Percentiles rank a stretch among this genome's conserved stretches.
These are phyloP conservation scores for Zea luxurians DNA, from an alignment of 176 grass and related monocot species.

Conservation along the genomic window DNA sequence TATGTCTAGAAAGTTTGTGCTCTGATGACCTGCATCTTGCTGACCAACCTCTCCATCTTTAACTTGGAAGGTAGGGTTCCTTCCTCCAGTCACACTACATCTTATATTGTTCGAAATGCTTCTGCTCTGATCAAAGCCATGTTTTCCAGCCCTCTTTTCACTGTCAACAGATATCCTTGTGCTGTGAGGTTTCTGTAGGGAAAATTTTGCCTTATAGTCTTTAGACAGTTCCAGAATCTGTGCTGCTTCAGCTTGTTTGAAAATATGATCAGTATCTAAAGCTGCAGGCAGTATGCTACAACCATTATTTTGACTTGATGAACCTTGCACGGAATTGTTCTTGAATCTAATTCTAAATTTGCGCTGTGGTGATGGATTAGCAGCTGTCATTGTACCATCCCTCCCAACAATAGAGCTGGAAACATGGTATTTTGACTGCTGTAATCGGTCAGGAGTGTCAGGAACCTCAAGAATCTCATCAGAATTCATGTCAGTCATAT, in stretches of 20 bases:
- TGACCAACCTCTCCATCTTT: slow-evolving; percentile 23
- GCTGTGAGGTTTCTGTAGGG: slow-evolving; percentile 13
- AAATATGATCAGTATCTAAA: slow-evolving; percentile 23
- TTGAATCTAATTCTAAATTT: slow-evolving; percentile 33
- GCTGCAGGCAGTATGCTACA: neutral
- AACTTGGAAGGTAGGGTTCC: slow-evolving; percentile 12
- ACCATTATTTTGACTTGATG: slow-evolving; percentile 35
- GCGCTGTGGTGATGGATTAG: slow-evolving; percentile 16
- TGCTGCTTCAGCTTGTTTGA: slow-evolving; percentile 48
- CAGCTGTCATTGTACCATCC: slow-evolving; percentile 21
- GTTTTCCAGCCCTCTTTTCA: slow-evolving; percentile 28
- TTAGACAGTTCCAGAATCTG: slow-evolving; percentile 28
- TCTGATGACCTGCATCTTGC: slow-evolving; percentile 16
- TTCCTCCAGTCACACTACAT: slow-evolving; percentile 27
- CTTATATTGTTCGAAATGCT: slow-evolving; percentile 23
- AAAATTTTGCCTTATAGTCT: slow-evolving; percentile 19
- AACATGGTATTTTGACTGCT: slow-evolving; percentile 35
- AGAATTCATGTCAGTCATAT: slow-evolving; percentile 50
- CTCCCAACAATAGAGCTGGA: slow-evolving; percentile 34
- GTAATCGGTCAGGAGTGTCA: slow-evolving; percentile 66
- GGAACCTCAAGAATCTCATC: slow-evolving; percentile 65
- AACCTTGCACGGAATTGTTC: slow-evolving; percentile 18
- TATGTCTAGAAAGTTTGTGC: slow-evolving; percentile 30
- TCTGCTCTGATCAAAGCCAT: slow-evolving; percentile 32
- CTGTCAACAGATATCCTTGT: slow-evolving; percentile 27